These are phyloP conservation scores for Kazachstania viticola DNA, from an alignment of 805 yeast genomes.

Conservation along the genomic window DNA sequence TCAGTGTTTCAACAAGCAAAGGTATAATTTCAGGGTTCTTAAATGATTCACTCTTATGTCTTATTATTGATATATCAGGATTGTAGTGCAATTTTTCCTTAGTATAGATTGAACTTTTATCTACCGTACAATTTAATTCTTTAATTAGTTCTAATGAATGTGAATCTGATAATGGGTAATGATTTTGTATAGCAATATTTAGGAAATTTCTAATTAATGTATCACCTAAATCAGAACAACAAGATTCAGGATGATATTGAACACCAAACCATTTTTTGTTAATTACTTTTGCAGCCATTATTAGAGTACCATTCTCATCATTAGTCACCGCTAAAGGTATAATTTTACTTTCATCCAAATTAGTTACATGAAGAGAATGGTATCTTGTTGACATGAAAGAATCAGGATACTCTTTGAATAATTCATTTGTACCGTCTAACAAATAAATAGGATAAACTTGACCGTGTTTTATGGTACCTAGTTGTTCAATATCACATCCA, in stretches of 20 bases:
- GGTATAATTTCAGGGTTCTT: conserved; percentile 7
- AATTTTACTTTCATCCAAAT: conserved; percentile 21
- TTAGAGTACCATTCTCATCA: conserved; percentile 33
- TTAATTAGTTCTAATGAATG: neutral
- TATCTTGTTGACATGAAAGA: conserved; percentile 67
- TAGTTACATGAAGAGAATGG: conserved; percentile 61
- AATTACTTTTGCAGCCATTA: conserved; percentile 73
- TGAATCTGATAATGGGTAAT: neutral
- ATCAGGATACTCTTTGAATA: conserved; percentile 33
- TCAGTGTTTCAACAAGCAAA: conserved; percentile 2
- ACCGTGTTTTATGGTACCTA: conserved; percentile 69
- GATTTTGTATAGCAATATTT: conserved; percentile 9
- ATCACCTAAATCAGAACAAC: conserved; percentile 65
- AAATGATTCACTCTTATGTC: neutral
- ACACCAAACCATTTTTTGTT: conserved; percentile 74
- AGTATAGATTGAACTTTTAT: conserved; percentile 14
- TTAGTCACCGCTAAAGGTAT: conserved; percentile 51
- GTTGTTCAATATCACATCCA: conserved; percentile 44
- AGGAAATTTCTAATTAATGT: conserved; percentile 48
- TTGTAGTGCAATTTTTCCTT: neutral
- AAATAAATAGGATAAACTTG: conserved; percentile 48
- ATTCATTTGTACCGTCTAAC: neutral
- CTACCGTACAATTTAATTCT: conserved; percentile 13
- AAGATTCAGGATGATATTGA: conserved; percentile 94
- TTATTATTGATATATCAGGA: neutral